phyloP scores from a whole-genome alignment of 495 filamentous ascomycete genomes.

The Penicillium silybi region DNA sequence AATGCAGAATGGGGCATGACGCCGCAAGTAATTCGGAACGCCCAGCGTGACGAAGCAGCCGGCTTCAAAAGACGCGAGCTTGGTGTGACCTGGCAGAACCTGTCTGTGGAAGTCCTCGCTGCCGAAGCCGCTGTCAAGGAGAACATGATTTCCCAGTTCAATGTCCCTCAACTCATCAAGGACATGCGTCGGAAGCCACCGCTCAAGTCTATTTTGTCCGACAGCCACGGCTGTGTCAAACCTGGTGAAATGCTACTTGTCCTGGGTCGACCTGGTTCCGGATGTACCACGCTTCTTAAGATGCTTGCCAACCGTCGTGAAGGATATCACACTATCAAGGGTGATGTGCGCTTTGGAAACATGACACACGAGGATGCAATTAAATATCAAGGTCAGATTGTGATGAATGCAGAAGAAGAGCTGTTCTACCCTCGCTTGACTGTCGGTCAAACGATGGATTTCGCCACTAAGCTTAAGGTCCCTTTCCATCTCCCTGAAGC shows the following conservation, averaged over 20 bases:
- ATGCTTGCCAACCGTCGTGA: slow-evolving; percentile 60
- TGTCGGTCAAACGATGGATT: slow-evolving; percentile 67
- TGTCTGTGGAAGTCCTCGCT: slow-evolving; percentile 37
- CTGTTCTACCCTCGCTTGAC: slow-evolving; percentile 65
- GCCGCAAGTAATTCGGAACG: slow-evolving; percentile 36
- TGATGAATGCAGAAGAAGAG: slow-evolving; percentile 68
- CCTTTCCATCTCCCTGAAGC: slow-evolving; percentile 31
- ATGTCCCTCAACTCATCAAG: slow-evolving; percentile 36
- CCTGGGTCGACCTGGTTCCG: slow-evolving; percentile 40
- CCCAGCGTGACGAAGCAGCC: slow-evolving; percentile 39
- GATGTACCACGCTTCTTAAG: slow-evolving; percentile 52
- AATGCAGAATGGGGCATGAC: slow-evolving; percentile 38
- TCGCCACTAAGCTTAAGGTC: slow-evolving; percentile 47
- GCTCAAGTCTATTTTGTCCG: slow-evolving; percentile 27
- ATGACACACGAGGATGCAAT: slow-evolving; percentile 48
- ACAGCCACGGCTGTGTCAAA: slow-evolving; percentile 49
- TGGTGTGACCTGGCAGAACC: slow-evolving; percentile 52
- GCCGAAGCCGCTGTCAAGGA: slow-evolving; percentile 47
- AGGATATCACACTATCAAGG: slow-evolving; percentile 47
- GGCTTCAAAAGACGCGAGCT: slow-evolving; percentile 44
- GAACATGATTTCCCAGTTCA: slow-evolving; percentile 53
- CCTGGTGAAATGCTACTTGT: slow-evolving; percentile 48
- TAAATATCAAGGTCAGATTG: slow-evolving; percentile 65
- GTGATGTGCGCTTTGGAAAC: slow-evolving; percentile 55
- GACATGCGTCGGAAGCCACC: slow-evolving; percentile 34